A percentile compares a stretch with the other conserved stretches of the same genome.
Conservation (phyloP, 768 basidiomycete species). For the Termitomyces sp. region DNA sequence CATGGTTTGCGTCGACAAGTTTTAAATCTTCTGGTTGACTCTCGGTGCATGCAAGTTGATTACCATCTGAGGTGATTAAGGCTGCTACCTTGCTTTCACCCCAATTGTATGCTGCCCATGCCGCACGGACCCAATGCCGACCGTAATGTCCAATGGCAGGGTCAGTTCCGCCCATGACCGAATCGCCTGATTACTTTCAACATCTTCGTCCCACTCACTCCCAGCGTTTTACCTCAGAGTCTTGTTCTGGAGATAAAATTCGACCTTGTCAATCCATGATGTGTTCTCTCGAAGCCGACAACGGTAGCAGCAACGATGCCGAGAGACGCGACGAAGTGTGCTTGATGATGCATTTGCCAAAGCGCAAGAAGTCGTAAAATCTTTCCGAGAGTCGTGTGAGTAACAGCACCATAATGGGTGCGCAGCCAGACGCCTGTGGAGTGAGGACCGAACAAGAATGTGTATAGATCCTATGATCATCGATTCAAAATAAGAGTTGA, state of each 20-base stretch:
- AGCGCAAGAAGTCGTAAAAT: conserved; percentile 22
- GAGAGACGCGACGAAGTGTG: conserved; percentile 41
- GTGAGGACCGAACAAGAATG: conserved; percentile 1
- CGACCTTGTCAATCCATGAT: conserved; percentile 61
- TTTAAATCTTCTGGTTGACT: conserved; percentile 31
- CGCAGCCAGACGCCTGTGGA: conserved; percentile 8
- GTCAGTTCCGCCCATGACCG: conserved; percentile 61
- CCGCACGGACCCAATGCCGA: conserved; percentile 57
- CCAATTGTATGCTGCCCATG: conserved; percentile 73
- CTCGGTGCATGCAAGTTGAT: conserved; percentile 27
- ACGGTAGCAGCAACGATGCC: conserved; percentile 38
- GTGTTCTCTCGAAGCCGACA: conserved; percentile 49
- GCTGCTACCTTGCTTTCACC: conserved; percentile 38
- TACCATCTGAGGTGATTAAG: conserved; percentile 33
- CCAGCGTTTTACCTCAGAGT: conserved; percentile 53
- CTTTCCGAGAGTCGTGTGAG: conserved; percentile 23
- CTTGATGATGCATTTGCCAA: conserved; percentile 44
- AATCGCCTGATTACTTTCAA: conserved; percentile 49
- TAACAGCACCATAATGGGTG: conserved; percentile 14
- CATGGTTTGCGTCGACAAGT: conserved; percentile 48
- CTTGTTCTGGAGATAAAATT: conserved; percentile 39
- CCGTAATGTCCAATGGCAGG: conserved; percentile 57
- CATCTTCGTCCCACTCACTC: conserved; percentile 68
- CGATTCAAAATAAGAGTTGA: neutral
- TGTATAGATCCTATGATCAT: conserved; percentile 10